A percentile compares a stretch with the other conserved stretches of the same genome.
These are phyloP conservation scores for Biscutella laevigata DNA, from an alignment of 441 rosid species.

Conservation along the genomic window DNA sequence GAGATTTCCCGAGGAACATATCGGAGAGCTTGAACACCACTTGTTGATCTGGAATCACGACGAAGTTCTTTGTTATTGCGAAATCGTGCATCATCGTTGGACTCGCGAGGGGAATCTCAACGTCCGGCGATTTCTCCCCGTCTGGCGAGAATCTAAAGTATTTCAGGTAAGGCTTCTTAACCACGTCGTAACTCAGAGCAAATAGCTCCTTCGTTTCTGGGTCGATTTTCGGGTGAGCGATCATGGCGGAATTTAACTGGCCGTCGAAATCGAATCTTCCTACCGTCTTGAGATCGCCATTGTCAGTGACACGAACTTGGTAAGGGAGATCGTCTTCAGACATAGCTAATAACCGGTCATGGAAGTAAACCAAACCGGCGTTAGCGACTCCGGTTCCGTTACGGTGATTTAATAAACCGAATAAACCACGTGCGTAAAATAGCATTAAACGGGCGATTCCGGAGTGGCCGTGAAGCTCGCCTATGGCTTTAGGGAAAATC, in stretches of 20 bases:
- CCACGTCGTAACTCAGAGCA: constrained; percentile 64
- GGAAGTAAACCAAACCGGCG: constrained; percentile 69
- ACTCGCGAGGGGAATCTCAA: constrained; percentile 47
- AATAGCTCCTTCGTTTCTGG: constrained; percentile 49
- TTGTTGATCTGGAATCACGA: constrained; percentile 67
- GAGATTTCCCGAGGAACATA: constrained; percentile 66
- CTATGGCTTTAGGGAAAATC: constrained; percentile 72
- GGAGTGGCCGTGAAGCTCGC: constrained; percentile 71
- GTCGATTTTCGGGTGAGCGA: constrained; percentile 75
- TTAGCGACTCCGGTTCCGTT: constrained; percentile 71
- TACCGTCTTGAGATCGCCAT: constrained; percentile 58
- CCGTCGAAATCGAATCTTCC: constrained; percentile 48
- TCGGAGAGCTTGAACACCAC: constrained; percentile 66
- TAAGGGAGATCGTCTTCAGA: constrained; percentile 79
- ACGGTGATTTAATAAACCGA: constrained; percentile 44
- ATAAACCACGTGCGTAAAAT: constrained; percentile 51
- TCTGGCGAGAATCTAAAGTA: constrained; percentile 48
- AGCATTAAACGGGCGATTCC: constrained; percentile 56
- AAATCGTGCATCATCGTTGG: constrained; percentile 86
- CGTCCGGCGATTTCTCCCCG: constrained; percentile 55
- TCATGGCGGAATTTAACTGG: constrained; percentile 51
- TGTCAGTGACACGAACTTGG: constrained; percentile 43
- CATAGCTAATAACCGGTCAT: constrained; percentile 62
- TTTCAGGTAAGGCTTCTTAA: constrained; percentile 54
- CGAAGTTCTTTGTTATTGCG: constrained; percentile 64